phyloP scores from a whole-genome alignment of 164 flowering plant species.

The Berberis vulgaris region DNA sequence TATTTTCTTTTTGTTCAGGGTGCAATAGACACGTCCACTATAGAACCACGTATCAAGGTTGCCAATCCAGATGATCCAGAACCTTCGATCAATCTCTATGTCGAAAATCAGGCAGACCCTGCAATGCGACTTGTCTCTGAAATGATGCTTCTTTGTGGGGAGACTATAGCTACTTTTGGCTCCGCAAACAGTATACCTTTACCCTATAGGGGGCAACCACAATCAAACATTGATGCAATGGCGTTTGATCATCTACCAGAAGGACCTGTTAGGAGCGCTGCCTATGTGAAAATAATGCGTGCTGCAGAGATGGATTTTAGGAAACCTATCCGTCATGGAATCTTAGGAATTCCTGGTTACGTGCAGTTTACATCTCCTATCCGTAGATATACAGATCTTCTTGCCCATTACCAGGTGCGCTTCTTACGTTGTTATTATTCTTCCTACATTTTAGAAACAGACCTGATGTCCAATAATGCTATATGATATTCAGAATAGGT shows the following conservation, averaged over 20 bases:
- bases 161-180: constrained; percentile 77
- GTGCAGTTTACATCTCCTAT: constrained; percentile 98
- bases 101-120: constrained; percentile 82
- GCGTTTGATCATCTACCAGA: constrained; percentile 89
- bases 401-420: constrained; percentile 82
- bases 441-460: too few species aligned
- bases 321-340: constrained; percentile 77
- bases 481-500: background rate
- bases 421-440: background rate
- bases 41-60: constrained; percentile 85
- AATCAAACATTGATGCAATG: constrained; percentile 57
- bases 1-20: constrained; percentile 40
- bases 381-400: constrained; percentile 91
- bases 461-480: too few species aligned
- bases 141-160: constrained; percentile 98
- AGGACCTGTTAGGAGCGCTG: constrained; percentile 85
- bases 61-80: constrained; percentile 81
- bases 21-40: constrained; percentile 62
- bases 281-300: constrained; percentile 72
- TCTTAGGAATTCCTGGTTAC: constrained; percentile 88
- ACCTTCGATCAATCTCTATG: constrained; percentile 78
- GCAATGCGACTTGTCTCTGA: constrained; percentile 96
- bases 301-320: constrained; percentile 90
- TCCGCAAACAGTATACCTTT: constrained; percentile 62
- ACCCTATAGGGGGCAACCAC: constrained; percentile 96